Evolutionary conservation across 2,329 filamentous ascomycete genomes (phyloP), one percentile per base, ranked within the genome.

Genomic region (Alternaria consortialis): DNA sequence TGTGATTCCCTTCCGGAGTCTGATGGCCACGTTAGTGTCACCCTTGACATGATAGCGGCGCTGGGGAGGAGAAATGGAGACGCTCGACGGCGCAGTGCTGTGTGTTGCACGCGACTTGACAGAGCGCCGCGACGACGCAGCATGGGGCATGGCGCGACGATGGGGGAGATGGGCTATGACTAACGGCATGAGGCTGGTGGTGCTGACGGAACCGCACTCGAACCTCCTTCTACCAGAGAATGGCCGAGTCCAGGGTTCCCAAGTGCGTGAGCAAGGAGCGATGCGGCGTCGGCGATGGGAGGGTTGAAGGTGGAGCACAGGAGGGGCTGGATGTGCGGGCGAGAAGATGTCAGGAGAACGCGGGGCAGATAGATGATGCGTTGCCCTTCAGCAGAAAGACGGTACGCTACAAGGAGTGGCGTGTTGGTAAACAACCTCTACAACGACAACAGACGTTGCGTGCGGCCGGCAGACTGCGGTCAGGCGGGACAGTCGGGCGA

Each of bases 161-260:
- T 74, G 68, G 68, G 75, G 75, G 68, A 78, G 40, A 47, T 61
- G 74, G 73, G 75, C 71, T 74, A 77, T 73, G 72, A 79, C 77
- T 79, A 79, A 79, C 77, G 77, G 77, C 78, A 80, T 80, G 76
- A 75, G 73, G 74, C 70, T 75, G 72, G 71, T 68, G 67, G 65
- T 69, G 51, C 60, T 57, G 68, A 67, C 54, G 68, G 68, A 68
- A 74, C 71, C 71, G 73, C 64, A 73, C 77, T 74, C 71, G 66
- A 69, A 71, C 67, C 76, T 69, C 68, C 56, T 77, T 77, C 75
- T 79, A 56, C 74, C 72, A 78, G 77, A 79, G 77, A 79, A 71
- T 60, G 74, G 76, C 71, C 70, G 75, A 75, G 76, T 70, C 63
- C 75, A 71, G 72, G 67, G 68, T 56, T 69, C 65, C 31, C 42